A percentile compares a stretch with the other conserved stretches of the same genome.
These are phyloP conservation scores for Gastrolobium villosum DNA, from an alignment of 306 rosid species.

Conservation along the genomic window DNA sequence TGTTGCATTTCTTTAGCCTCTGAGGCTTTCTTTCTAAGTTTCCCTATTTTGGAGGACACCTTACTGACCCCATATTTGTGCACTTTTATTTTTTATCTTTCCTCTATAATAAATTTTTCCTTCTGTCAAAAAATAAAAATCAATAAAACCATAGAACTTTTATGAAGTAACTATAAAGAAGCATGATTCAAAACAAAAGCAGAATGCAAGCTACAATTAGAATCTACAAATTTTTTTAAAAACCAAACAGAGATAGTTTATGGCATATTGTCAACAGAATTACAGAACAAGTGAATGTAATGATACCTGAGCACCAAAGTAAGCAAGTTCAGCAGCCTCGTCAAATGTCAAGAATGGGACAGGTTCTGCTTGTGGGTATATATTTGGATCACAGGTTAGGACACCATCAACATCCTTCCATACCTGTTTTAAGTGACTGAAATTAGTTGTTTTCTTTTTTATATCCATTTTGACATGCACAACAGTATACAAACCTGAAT, in stretches of 20 bases:
- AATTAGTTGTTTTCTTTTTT: constrained; percentile 12
- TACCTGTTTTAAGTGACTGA: constrained; percentile 67
- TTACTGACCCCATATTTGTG: not conserved
- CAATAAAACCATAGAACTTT: constrained; percentile 19
- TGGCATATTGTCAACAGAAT: constrained; percentile 34
- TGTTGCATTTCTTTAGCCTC: constrained; percentile 1
- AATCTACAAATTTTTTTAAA: not conserved
- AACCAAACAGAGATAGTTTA: not conserved
- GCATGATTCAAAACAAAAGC: constrained; percentile 31
- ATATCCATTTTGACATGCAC: constrained; percentile 14
- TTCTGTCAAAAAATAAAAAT: constrained; percentile 6
- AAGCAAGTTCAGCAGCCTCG: constrained; percentile 99
- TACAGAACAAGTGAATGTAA: constrained; percentile 24
- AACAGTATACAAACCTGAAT: constrained; percentile 72
- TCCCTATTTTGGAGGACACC: not conserved
- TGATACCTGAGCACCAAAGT: constrained; percentile 98
- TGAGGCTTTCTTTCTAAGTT: not conserved
- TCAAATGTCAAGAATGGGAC: constrained; percentile 95
- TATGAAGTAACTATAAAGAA: constrained; percentile 12
- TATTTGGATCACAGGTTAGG: constrained; percentile 93
- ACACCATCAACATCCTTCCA: constrained; percentile 99
- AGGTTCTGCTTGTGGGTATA: constrained; percentile 76
- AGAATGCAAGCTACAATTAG: not conserved
- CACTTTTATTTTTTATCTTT: not conserved
- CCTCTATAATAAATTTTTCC: not conserved